Conservation (phyloP, 1,139 yeast genomes). For the Pichia sp. region DNA sequence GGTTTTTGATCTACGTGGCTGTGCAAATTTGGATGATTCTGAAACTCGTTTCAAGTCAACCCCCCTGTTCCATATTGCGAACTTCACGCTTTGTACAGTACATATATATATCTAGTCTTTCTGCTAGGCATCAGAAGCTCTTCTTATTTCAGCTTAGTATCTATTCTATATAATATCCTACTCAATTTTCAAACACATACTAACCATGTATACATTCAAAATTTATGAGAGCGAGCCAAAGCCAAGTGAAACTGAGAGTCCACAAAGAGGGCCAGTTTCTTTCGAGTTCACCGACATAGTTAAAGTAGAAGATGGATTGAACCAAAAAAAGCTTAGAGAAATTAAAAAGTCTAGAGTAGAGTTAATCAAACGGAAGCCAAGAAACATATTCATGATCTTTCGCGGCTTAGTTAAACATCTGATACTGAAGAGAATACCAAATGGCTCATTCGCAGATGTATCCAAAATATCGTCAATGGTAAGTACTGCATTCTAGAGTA, state of each 20-base stretch:
- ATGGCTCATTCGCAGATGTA: no score
- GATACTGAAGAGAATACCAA: no score
- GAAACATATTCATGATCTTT: no score
- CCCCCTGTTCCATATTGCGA: background rate
- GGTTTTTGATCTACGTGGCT: background rate
- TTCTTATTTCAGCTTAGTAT: background rate
- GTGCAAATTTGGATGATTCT: background rate
- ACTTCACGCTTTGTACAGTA: background rate
- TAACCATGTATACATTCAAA: constrained; percentile 3
- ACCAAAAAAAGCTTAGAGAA: no score
- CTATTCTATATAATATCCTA: background rate
- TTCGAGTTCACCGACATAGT: no score
- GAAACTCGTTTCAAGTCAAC: background rate
- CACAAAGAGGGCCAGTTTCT: no score
- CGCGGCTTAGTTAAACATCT: no score
- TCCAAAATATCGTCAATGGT: no score
- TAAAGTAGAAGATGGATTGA: no score
- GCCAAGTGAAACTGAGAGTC: background rate
- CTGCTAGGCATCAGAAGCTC: background rate
- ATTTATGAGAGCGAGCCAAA: background rate
- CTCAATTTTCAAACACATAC: background rate
- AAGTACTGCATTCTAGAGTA: no score
- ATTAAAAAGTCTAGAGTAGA: no score
- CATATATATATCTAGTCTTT: background rate
- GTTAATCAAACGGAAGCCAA: no score